Evolutionary conservation across 306 rosid genomes (phyloP), one percentile per base, ranked within the genome.

Genomic region (Trifolium dubium): DNA sequence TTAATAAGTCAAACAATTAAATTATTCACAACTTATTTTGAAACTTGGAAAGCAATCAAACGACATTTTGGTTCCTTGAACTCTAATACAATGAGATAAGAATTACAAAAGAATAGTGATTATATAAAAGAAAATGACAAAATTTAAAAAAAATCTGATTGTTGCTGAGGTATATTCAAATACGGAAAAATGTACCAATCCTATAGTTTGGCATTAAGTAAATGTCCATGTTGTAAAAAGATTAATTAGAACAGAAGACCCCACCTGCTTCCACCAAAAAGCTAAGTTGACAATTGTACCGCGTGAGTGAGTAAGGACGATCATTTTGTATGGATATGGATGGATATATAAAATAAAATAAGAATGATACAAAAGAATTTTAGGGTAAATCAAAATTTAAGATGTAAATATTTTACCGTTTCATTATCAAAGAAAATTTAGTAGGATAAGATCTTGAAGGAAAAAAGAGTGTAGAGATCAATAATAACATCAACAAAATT

Each of bases 41-140:
- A 66, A 73, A 67, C 66, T 58, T 79, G 59, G 67, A 14, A 41
- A 37, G 14, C 54, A 65, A 67, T 73, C 58, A 73, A 67, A 2
- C 7, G n/a, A 54, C 17, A 12, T 67, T 35, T 59, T 46, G 47
- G 39, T 59, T 73, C 75, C 51, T n/a, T 44, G 29, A 12, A 43
- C 47, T 0, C 46, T 56, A 41, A 73, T 47, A 73, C 1, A 31
- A 74, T 4, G 11, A 73, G 50, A 50, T 3, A 58, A 44, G 23
- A 29, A 47, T 46, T 64, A 72, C 62, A 67, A 13, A 41, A 43
- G 1, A 11, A 43, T 11, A 10, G 11, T 3, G 12, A 40, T 28
- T 4, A 9, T 30, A 35, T 12, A 72, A 53, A 78, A 8, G 65
- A 28, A 40, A 76, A 76, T 67, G 74, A 56, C 50, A 31, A 64